phyloP scores from a whole-genome alignment of 768 basidiomycete genomes.

The Serendipita sp. region DNA sequence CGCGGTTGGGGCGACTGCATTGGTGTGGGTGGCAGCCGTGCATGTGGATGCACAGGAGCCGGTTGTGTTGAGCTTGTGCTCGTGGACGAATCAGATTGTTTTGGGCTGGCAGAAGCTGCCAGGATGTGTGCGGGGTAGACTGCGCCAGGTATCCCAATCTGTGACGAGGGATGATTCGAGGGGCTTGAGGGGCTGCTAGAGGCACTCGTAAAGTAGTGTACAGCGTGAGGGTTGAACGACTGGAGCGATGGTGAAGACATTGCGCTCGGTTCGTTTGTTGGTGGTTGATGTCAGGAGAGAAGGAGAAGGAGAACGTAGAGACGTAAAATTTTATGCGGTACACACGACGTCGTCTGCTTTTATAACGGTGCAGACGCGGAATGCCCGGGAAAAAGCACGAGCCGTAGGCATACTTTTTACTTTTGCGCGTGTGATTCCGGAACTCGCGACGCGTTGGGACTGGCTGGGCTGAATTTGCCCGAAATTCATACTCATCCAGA shows the following conservation, averaged over 20 bases:
- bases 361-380: neutral
- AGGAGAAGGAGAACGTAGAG: too few species aligned
- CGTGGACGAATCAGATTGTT: neutral
- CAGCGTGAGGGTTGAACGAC: slow-evolving; percentile 8
- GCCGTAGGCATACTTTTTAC: neutral
- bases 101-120: neutral
- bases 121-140: neutral
- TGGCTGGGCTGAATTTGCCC: neutral
- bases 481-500: neutral
- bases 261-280: neutral
- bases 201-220: slow-evolving; percentile 9
- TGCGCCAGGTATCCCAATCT: neutral
- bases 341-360: neutral
- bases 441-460: neutral
- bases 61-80: neutral
- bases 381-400: neutral
- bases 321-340: too few species aligned
- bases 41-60: neutral
- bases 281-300: neutral
- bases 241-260: slow-evolving; percentile 7
- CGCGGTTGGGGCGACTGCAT: slow-evolving; percentile 10
- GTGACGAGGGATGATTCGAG: neutral
- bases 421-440: neutral
- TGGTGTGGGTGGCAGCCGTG: neutral
- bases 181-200: neutral